Evolutionary conservation across 2,329 filamentous ascomycete species (phyloP), one percentile per base, ranked within the genome.

Genomic region (Fusarium liriodendri): DNA sequence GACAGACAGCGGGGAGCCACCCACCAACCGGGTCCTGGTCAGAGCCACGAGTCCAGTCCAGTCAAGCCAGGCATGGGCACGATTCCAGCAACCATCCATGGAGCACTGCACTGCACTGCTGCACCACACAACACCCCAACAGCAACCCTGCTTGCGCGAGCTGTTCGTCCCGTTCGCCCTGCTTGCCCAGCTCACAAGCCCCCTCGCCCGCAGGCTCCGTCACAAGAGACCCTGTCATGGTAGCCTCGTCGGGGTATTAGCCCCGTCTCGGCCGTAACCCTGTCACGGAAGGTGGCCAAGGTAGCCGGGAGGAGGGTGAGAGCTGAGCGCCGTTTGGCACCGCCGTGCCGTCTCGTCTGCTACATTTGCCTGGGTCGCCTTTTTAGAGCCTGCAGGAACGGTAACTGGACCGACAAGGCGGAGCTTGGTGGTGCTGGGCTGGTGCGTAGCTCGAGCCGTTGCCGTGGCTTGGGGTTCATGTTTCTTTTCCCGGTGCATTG

Each of bases 241-340:
- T 77, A 76, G 75, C 75, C 75, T 77, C 74, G 76, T 75, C 70
- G 72, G 67, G 74, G 67, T 74, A 72, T 62, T 68, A 73, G 71
- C 71, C 74, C 76, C 75, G 75, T 78, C 76, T 71, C 66, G 67
- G 74, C 74, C 71, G 67, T 78, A 77, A 77, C 76, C 76, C 71
- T 78, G 76, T 75, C 76, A 77, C 69, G 76, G 76, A 78, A 78
- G 76, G 73, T 78, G 76, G 65, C 71, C 63, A 77, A 76, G 69
- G 47, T 47, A 63, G 66, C 77, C 62, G 55, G 69, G 67, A 62
- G 42, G 58, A 40, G 42, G 64, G 72, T 54, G 64, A 67, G 66
- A 69, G 73, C 71, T 73, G 72, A 75, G 60, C 69, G 60, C 61
- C 42, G 68, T 63, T 47, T 66, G 55, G 54, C 58, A 66, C 57